Evolutionary conservation across 169 alveolate species (phyloP).

Genomic region (Perkinsus chesapeaki): DNA sequence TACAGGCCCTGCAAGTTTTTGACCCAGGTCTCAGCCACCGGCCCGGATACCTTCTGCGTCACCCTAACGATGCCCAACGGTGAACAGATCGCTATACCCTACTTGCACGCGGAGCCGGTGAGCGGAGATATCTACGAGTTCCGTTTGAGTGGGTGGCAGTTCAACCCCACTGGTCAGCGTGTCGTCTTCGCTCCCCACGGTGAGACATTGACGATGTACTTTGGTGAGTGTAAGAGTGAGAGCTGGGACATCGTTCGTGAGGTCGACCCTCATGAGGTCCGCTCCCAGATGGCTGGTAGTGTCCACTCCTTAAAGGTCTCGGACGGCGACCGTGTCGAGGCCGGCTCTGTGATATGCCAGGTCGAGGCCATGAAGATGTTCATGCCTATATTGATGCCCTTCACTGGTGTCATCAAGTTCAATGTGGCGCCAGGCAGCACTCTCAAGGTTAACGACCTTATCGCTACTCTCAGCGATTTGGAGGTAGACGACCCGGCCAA

Average conservation of each 20-base stretch:
- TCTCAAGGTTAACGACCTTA: constrained; percentile 52
- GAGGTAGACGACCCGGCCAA: background rate
- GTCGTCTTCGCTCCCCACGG: background rate
- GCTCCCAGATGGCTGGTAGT: background rate
- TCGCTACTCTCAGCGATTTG: constrained; percentile 21
- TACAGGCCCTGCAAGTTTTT: background rate
- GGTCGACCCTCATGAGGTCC: background rate
- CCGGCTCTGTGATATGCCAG: constrained; percentile 55
- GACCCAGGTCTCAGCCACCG: background rate
- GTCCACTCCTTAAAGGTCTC: background rate
- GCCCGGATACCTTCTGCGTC: background rate
- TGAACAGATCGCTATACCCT: background rate
- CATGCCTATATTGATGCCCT: constrained; percentile 53
- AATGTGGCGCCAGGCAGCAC: constrained; percentile 56
- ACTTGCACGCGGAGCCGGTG: background rate
- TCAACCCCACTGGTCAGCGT: background rate
- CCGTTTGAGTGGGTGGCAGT: background rate
- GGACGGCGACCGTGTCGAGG: constrained; percentile 18
- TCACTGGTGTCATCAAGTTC: constrained; percentile 51
- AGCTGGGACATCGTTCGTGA: background rate
- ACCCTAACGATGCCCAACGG: background rate
- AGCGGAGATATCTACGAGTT: background rate
- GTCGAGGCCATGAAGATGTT: constrained; percentile 70
- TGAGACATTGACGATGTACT: background rate
- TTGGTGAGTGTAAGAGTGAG: background rate